Evolutionary conservation across 495 filamentous ascomycete species (phyloP).

Genomic region (Penicillium waksmanii): DNA sequence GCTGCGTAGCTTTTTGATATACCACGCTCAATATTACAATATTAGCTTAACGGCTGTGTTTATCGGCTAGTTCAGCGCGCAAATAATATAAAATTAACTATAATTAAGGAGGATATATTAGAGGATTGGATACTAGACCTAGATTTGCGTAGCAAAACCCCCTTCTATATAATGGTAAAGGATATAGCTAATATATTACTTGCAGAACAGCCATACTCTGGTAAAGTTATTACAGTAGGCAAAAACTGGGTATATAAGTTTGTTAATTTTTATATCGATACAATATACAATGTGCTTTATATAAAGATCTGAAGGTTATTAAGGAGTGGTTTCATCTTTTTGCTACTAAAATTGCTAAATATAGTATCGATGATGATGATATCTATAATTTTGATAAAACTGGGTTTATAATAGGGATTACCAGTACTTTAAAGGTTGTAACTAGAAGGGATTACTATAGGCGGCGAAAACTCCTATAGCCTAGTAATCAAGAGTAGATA

Average conservation of each 20-base stretch:
- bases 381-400: neutral
- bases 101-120: neutral
- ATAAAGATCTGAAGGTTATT: neutral
- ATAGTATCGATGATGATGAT: neutral
- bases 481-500: neutral
- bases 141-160: neutral
- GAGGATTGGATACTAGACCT: neutral
- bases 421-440: neutral
- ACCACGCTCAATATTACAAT: neutral
- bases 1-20: neutral
- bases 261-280: neutral
- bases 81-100: neutral
- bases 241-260: neutral
- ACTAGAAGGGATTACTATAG: neutral
- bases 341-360: neutral
- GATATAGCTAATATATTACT: neutral
- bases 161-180: neutral
- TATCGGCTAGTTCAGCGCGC: neutral
- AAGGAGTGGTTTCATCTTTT: neutral
- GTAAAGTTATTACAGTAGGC: neutral
- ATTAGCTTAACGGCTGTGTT: neutral
- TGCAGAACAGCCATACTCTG: neutral
- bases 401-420: neutral
- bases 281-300: neutral
- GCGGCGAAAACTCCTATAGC: neutral